Percentiles rank a stretch among this genome's conserved stretches.
Conservation (phyloP, 768 basidiomycete species). For the Leccinum uliginosum region DNA sequence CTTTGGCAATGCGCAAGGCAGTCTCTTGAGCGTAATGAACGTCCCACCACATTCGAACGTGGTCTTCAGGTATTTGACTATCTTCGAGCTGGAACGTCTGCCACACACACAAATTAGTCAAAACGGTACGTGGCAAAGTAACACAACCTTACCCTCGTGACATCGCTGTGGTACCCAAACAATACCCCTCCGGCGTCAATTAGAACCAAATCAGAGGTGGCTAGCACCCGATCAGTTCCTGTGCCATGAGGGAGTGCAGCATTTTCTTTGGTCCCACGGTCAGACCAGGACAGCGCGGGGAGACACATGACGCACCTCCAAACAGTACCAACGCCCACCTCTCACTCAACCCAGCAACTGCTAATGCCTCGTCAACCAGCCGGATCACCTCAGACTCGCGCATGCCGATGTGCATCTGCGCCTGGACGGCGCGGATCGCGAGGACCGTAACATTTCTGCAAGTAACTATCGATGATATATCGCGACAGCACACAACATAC, state of each 20-base stretch:
- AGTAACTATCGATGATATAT: not conserved
- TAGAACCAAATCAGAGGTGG: conserved; percentile 58
- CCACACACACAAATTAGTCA: not conserved
- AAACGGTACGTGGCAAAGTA: not conserved
- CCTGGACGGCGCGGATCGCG: conserved; percentile 62
- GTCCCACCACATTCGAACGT: conserved; percentile 57
- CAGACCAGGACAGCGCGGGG: not conserved
- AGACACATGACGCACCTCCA: conserved; percentile 50
- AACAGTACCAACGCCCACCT: conserved; percentile 69
- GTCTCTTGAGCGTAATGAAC: conserved; percentile 61
- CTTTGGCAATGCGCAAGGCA: conserved; percentile 45
- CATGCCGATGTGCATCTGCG: conserved; percentile 64
- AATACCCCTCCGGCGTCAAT: conserved; percentile 72
- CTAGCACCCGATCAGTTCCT: conserved; percentile 62
- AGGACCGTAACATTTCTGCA: conserved; percentile 68
- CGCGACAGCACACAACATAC: conserved; percentile 32
- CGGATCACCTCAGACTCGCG: conserved; percentile 63
- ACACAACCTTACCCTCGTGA: conserved; percentile 57
- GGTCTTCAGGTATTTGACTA: conserved; percentile 49
- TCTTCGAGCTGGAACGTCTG: conserved; percentile 64
- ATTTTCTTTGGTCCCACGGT: conserved; percentile 49
- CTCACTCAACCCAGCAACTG: conserved; percentile 52
- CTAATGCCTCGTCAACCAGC: conserved; percentile 56
- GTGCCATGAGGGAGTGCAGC: conserved; percentile 83
- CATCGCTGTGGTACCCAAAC: conserved; percentile 73